Base-by-base conservation (phyloP, 768 basidiomycete species). In the Mycena maculata region DNA sequence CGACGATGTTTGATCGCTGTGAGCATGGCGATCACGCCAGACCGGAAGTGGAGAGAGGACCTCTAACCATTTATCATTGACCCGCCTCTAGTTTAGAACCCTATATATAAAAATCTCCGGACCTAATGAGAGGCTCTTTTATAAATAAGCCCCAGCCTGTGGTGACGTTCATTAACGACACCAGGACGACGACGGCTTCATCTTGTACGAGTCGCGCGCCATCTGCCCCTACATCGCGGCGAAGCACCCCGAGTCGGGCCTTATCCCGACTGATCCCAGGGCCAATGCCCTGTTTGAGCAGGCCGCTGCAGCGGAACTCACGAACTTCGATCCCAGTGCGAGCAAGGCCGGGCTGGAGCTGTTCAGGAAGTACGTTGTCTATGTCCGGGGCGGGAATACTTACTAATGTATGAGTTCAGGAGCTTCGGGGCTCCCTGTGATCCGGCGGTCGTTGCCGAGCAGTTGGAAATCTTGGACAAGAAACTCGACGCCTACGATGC, bases 181-280 rank as follows among this genome's bases (percentile, higher is more conserved):
- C 16, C 31, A 80, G 79, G 69, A 83, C 61, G 84, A 86, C 22
- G 83, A 83, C 36, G 85, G 84, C 11, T 81, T 87, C 71, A 73
- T 78, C 57, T 63, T 88, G 28, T 86, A 79, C 74, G 86, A 85
- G 67, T 77, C 79, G 18, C 83, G 85, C 45, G 84, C 85, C 0
- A 85, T 87, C 53, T 68, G 62, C 20, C 81, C 83, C 31, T 88
- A 87, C 73, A 58, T 86, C 68, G 79, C 78, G 52, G 72, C 71
- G 50, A 86, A 85, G 71, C 79, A 85, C 60, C 72, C 77, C 2
- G 52, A 66, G 45, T 77, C 83, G 65, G 82, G 82, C 7, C 78
- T 86, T 41, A 72, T 85, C 42, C 86, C 87, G 16, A 70, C 59
- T 0, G 67, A 65, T 3, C 57, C 54, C 49, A 48, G 53, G 36